Evolutionary conservation across 2,329 filamentous ascomycete species (phyloP).

Genomic region (Botryotinia calthae): DNA sequence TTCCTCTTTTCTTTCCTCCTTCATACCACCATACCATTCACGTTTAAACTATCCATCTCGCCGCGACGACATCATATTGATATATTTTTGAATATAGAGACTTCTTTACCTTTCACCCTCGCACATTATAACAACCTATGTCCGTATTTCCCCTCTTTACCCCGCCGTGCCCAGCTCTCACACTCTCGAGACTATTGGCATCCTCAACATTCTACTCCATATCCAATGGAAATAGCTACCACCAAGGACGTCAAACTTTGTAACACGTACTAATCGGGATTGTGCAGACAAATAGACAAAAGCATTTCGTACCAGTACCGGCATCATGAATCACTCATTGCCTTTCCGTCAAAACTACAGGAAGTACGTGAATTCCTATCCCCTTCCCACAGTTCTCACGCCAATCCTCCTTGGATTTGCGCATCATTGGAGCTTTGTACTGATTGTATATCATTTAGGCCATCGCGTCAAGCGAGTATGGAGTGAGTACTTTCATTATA

Average conservation of each 20-base stretch:
- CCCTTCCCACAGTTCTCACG: not conserved
- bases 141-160: conserved; percentile 17
- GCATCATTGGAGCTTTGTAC: not conserved
- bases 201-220: not conserved
- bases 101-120: not conserved
- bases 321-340: conserved; percentile 17
- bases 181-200: not conserved
- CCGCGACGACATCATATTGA: not conserved
- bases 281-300: not conserved
- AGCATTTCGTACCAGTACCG: not conserved
- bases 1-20: not conserved
- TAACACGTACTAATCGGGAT: conserved; percentile 6
- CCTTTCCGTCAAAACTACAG: conserved; percentile 23
- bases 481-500: conserved; percentile 31
- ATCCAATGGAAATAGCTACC: not conserved
- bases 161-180: conserved; percentile 19
- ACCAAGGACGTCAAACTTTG: not conserved
- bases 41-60: not conserved
- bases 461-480: conserved; percentile 38
- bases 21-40: not conserved
- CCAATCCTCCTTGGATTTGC: not conserved
- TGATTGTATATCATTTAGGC: conserved; percentile 18
- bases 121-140: not conserved
- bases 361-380: conserved; percentile 8
- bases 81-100: not conserved